These are phyloP conservation scores for Monosporozyma unispora DNA, from an alignment of 805 yeast genomes.

Conservation along the genomic window DNA sequence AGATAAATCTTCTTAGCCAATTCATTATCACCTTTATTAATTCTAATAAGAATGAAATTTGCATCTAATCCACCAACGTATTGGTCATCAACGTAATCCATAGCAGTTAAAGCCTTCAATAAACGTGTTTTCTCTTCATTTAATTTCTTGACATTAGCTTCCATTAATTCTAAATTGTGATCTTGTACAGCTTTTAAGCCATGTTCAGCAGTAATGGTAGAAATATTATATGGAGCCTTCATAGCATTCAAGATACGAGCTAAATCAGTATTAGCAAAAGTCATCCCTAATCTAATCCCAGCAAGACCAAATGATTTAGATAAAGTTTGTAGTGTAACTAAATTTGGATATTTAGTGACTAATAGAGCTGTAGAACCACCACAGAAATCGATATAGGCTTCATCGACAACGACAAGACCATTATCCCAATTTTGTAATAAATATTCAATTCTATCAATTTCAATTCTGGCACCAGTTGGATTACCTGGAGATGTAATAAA, in stretches of 20 bases:
- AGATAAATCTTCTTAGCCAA: constrained; percentile 61
- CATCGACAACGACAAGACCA: constrained; percentile 82
- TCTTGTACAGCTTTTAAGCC: constrained; percentile 64
- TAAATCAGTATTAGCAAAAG: constrained; percentile 54
- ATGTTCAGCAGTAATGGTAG: constrained; percentile 65
- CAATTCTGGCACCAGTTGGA: constrained; percentile 72
- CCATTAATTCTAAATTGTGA: constrained; percentile 53
- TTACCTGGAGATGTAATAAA: constrained; percentile 95
- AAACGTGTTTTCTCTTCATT: constrained; percentile 48
- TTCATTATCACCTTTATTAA: constrained; percentile 70
- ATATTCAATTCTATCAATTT: constrained; percentile 39
- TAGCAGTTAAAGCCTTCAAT: constrained; percentile 41
- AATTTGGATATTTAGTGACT: constrained; percentile 72
- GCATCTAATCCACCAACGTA: constrained; percentile 80
- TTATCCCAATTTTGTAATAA: constrained; percentile 49
- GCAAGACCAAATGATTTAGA: constrained; percentile 96
- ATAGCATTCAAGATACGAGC: constrained; percentile 69
- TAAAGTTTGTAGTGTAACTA: constrained; percentile 83
- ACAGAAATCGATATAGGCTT: constrained; percentile 88
- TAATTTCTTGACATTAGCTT: constrained; percentile 41
- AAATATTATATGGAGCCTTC: constrained; percentile 94
- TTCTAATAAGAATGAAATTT: constrained; percentile 70
- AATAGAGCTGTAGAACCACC: constrained; percentile 68
- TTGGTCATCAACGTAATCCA: constrained; percentile 55
- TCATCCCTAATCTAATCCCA: constrained; percentile 82